Conservation (phyloP, 768 basidiomycete genomes). For the Trametes meyenii region DNA sequence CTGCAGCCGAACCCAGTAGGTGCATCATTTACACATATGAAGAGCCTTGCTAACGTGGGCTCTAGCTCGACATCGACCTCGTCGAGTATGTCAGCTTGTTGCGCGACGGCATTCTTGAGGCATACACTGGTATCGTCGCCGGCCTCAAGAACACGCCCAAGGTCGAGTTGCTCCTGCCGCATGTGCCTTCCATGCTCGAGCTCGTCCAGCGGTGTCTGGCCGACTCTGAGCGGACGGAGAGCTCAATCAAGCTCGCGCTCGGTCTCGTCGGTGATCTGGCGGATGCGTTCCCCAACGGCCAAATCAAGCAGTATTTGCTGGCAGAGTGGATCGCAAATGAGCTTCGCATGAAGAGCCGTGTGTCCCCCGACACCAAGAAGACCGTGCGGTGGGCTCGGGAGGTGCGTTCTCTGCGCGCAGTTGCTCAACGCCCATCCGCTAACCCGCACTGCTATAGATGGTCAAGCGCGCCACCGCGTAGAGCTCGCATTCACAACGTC, state of each 20-base stretch:
- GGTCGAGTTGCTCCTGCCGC: conserved; percentile 69
- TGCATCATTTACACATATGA: conserved; percentile 13
- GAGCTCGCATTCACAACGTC: background rate
- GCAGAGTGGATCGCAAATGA: conserved; percentile 78
- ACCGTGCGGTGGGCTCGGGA: conserved; percentile 93
- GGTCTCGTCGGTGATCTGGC: conserved; percentile 94
- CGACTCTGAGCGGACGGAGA: conserved; percentile 85
- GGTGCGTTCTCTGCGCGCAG: conserved; percentile 46
- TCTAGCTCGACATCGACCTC: conserved; percentile 83
- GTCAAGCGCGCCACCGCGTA: conserved; percentile 80
- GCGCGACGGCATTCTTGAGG: conserved; percentile 95
- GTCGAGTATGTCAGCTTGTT: conserved; percentile 90
- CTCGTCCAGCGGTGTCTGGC: conserved; percentile 74
- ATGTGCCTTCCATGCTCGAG: conserved; percentile 76
- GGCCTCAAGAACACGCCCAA: conserved; percentile 86
- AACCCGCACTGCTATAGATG: conserved; percentile 49
- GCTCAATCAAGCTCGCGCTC: conserved; percentile 70
- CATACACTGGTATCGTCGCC: conserved; percentile 93
- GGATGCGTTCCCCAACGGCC: conserved; percentile 79
- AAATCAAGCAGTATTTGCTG: conserved; percentile 79
- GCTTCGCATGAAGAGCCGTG: conserved; percentile 72
- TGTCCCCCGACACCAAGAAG: conserved; percentile 80
- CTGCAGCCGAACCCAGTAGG: conserved; percentile 86
- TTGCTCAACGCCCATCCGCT: too few relatives aligned
- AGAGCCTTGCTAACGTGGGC: background rate